phyloP scores from a whole-genome alignment of 177 flowering plant species.

The Vitis hybrid region DNA sequence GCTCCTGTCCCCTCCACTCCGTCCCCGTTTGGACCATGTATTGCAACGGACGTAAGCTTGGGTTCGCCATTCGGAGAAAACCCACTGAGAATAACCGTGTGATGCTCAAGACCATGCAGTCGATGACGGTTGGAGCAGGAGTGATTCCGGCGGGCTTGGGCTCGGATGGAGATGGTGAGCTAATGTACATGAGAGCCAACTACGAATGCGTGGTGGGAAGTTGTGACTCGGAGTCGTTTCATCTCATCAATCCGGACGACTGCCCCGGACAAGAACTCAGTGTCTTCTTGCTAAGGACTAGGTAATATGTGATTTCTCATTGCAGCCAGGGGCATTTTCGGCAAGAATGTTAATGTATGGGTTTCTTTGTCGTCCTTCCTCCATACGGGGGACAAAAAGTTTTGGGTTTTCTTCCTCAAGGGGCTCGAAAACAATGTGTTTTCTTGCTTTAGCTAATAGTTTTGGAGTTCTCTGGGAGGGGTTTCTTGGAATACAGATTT shows the following conservation, averaged over 20 bases:
- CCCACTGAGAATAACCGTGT: slow-evolving; percentile 34
- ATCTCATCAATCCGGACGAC: slow-evolving; percentile 68
- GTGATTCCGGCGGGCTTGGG: slow-evolving; percentile 52
- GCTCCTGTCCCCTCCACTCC: slow-evolving; percentile 47
- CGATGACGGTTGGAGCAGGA: slow-evolving; percentile 74
- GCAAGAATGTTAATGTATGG: neutral
- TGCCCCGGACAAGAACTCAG: slow-evolving; percentile 74
- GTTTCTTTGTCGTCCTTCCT: no score
- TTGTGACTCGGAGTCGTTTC: slow-evolving; percentile 78
- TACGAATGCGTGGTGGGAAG: slow-evolving; percentile 74
- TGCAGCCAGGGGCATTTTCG: slow-evolving; percentile 1
- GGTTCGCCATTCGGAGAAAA: slow-evolving; percentile 57
- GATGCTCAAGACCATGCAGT: slow-evolving; percentile 65
- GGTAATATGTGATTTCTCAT: slow-evolving; percentile 15
- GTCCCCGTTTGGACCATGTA: slow-evolving; percentile 69
- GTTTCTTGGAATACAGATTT: no score
- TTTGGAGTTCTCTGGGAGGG: no score
- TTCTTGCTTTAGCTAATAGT: no score
- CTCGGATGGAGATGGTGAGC: slow-evolving; percentile 34
- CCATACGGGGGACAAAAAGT: no score
- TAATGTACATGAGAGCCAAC: slow-evolving; percentile 85
- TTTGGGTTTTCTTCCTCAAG: no score
- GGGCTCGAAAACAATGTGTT: no score
- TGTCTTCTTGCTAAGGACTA: slow-evolving; percentile 76
- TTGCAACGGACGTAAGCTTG: slow-evolving; percentile 65